Evolutionary conservation across 2,329 filamentous ascomycete genomes (phyloP).

Genomic region (Lachnellula hyalina): DNA sequence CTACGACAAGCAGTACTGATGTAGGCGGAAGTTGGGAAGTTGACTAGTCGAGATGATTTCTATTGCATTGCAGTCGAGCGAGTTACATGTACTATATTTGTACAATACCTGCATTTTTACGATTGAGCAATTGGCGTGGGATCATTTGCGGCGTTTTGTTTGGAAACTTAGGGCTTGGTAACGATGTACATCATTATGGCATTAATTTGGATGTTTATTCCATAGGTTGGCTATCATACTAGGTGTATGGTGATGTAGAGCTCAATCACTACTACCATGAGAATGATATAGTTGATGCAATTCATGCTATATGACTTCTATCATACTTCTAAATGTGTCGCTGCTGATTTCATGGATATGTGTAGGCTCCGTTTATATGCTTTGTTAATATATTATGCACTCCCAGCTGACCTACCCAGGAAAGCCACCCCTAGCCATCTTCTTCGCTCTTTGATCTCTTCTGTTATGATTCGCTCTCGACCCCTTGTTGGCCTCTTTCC

Average conservation of each 20-base stretch:
- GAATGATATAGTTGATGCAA: not conserved
- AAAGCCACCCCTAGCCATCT: slow-evolving; percentile 55
- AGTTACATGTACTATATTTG: slow-evolving; percentile 2
- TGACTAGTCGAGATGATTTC: slow-evolving; percentile 9
- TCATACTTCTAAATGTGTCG: not conserved
- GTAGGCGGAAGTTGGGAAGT: slow-evolving; percentile 20
- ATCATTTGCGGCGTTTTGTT: not conserved
- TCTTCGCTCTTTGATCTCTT: slow-evolving; percentile 61
- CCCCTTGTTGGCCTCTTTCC: slow-evolving; percentile 78
- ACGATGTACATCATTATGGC: not conserved
- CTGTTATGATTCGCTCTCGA: slow-evolving; percentile 83
- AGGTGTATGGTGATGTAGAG: not conserved
- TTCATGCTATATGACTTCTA: not conserved
- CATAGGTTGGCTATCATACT: not conserved
- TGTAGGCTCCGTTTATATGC: too few species aligned
- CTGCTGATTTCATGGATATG: too few species aligned
- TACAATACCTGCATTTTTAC: not conserved
- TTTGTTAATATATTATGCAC: too few species aligned
- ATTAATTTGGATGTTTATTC: not conserved
- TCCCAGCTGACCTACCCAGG: slow-evolving; percentile 15
- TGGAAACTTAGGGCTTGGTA: not conserved
- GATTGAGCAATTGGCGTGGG: not conserved
- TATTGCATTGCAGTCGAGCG: not conserved
- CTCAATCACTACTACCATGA: too few species aligned
- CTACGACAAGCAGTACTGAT: not conserved